These are phyloP conservation scores for Neurospora sp. DNA, from an alignment of 495 filamentous ascomycete species.

Conservation along the genomic window DNA sequence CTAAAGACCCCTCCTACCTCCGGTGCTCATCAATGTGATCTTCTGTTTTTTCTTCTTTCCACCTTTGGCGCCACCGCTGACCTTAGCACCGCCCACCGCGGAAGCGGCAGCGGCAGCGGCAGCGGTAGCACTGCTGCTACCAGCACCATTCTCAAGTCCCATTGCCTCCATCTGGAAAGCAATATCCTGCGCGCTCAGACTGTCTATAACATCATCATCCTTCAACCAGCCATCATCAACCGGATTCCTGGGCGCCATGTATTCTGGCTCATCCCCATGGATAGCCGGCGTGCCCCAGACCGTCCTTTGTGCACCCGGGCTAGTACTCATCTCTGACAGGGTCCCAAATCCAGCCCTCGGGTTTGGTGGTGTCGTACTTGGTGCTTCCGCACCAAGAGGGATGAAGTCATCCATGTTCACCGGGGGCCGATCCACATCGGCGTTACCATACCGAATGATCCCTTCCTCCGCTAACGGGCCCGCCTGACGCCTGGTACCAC, in stretches of 20 bases:
- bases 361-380: constrained; percentile 27
- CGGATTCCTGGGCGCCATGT: constrained; percentile 5
- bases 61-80: constrained; percentile 27
- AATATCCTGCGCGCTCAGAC: constrained; percentile 26
- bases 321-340: constrained; percentile 54
- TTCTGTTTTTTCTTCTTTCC: constrained; percentile 91
- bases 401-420: constrained; percentile 52
- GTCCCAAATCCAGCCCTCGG: constrained; percentile 32
- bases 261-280: constrained; percentile 34
- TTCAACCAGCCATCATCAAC: constrained; percentile 72
- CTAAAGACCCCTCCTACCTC: constrained; percentile 27
- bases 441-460: constrained; percentile 17
- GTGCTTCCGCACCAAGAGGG: constrained; percentile 42
- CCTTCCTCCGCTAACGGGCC: constrained; percentile 27
- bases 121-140: constrained; percentile 10
- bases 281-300: constrained; percentile 80
- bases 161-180: constrained; percentile 38
- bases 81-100: constrained; percentile 7
- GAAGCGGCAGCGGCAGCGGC: constrained; percentile 7
- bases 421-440: constrained; percentile 13
- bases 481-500: constrained; percentile 30
- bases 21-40: constrained; percentile 89
- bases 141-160: constrained; percentile 19
- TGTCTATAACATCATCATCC: constrained; percentile 34
- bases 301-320: constrained; percentile 62